These are phyloP conservation scores for Tolypocladium capitatum DNA, from an alignment of 2,329 filamentous ascomycete species.

Conservation along the genomic window DNA sequence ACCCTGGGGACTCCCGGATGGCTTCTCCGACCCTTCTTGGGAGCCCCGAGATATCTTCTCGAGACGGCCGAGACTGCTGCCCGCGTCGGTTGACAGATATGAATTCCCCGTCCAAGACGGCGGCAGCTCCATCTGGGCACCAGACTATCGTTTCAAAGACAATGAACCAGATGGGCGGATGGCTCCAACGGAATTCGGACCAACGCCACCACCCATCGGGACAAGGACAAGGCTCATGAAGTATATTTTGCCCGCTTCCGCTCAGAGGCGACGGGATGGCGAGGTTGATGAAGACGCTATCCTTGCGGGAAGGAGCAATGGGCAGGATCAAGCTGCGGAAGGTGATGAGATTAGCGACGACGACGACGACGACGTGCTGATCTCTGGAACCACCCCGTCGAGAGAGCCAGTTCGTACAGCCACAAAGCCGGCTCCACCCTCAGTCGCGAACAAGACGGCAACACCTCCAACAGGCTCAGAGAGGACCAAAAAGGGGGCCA, in stretches of 20 bases:
- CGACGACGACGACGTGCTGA: conserved; percentile 13
- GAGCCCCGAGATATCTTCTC: conserved; percentile 1
- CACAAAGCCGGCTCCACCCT: too few relatives aligned
- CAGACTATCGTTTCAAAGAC: conserved; percentile 8
- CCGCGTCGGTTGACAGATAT: conserved; percentile 14
- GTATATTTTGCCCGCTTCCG: neutral
- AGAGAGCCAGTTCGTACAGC: neutral
- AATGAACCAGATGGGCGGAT: conserved; percentile 3
- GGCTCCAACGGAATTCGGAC: neutral
- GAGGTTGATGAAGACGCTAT: conserved; percentile 13
- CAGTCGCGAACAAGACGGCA: neutral
- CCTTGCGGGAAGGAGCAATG: conserved; percentile 5
- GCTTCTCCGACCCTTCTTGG: conserved; percentile 3
- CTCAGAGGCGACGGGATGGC: conserved; percentile 4
- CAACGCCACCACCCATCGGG: neutral
- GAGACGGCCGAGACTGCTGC: conserved; percentile 3
- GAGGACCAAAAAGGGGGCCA: neutral
- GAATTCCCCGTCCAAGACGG: conserved; percentile 17
- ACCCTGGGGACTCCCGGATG: conserved; percentile 4
- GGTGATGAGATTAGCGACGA: conserved; percentile 4
- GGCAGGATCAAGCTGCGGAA: neutral
- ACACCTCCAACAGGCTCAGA: neutral
- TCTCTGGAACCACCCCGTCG: neutral
- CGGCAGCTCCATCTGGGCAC: conserved; percentile 21
- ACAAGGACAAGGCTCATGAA: conserved; percentile 4